A percentile compares a stretch with the other conserved stretches of the same genome.
phyloP scores from a whole-genome alignment of 164 flowering plant genomes.

The Kalanchoe fedtschenkoi region DNA sequence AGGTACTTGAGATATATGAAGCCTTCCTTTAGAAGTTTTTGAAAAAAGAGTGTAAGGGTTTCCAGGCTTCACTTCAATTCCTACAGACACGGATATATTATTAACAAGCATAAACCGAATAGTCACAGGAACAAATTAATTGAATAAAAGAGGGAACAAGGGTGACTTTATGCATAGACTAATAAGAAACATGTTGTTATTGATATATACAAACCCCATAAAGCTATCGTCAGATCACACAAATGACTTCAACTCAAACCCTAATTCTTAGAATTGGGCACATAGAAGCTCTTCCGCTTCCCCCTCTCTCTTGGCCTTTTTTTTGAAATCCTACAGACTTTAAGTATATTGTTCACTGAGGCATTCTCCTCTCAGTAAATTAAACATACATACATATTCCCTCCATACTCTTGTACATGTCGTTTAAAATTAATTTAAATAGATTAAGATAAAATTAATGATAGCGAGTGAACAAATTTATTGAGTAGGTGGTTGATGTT shows the following conservation, averaged over 20 bases:
- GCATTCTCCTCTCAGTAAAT: too few relatives aligned
- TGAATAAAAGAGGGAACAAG: neutral
- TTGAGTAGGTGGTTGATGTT: too few relatives aligned
- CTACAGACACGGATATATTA: slow-evolving; percentile 13
- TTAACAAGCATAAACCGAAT: neutral
- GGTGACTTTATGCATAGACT: neutral
- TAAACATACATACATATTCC: too few relatives aligned
- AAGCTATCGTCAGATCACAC: slow-evolving; percentile 15
- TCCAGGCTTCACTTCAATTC: slow-evolving; percentile 50
- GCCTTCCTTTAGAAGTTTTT: slow-evolving; percentile 19
- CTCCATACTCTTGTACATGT: too few relatives aligned
- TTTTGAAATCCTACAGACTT: too few relatives aligned
- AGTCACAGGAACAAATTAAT: neutral
- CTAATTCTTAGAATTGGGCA: neutral
- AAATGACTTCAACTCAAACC: neutral
- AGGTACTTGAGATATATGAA: slow-evolving; percentile 34
- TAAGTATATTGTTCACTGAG: too few relatives aligned
- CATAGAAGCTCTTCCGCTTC: too few relatives aligned
- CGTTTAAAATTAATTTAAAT: too few relatives aligned
- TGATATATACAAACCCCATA: slow-evolving; percentile 21
- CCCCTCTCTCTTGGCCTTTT: too few relatives aligned
- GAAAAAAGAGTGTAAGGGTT: slow-evolving; percentile 29
- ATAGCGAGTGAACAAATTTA: too few relatives aligned
- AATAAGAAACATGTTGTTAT: neutral
- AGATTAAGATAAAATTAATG: too few relatives aligned